Evolutionary conservation across 768 basidiomycete species (phyloP).

Genomic region (Calvatia gigantea): DNA sequence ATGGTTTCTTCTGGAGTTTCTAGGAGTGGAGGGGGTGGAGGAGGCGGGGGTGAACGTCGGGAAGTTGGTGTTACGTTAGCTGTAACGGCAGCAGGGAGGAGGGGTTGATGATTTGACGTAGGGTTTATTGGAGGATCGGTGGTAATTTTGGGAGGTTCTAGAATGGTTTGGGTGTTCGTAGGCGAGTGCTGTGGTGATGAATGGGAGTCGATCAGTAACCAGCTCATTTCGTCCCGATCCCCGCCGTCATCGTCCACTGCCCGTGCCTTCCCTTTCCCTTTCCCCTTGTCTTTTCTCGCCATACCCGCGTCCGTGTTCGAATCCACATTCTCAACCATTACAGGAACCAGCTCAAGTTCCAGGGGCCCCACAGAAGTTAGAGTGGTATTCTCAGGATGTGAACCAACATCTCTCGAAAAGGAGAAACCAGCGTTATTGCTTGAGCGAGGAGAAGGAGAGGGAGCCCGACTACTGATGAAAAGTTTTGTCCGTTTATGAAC

Average conservation of each 20-base stretch:
- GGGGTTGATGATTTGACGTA: too few relatives aligned
- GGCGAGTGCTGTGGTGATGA: too few relatives aligned
- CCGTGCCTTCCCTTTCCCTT: neutral
- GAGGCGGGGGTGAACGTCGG: constrained; percentile 11
- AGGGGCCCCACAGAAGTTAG: too few relatives aligned
- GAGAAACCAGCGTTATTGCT: too few relatives aligned
- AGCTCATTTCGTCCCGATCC: neutral
- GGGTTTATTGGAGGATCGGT: too few relatives aligned
- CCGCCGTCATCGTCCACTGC: neutral
- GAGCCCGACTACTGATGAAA: neutral
- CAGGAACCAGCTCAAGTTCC: too few relatives aligned
- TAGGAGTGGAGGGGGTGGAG: constrained; percentile 3
- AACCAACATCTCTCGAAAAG: too few relatives aligned
- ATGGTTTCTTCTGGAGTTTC: constrained; percentile 14
- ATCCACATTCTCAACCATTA: neutral
- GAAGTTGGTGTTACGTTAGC: constrained; percentile 5
- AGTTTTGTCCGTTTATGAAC: too few relatives aligned
- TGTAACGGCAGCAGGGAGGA: neutral
- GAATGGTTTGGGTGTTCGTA: too few relatives aligned
- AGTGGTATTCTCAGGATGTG: too few relatives aligned
- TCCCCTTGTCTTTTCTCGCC: neutral
- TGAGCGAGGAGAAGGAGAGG: neutral
- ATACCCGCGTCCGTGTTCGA: neutral
- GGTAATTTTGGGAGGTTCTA: too few relatives aligned
- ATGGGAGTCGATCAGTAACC: too few relatives aligned